Base-by-base conservation (phyloP, 2,329 filamentous ascomycete species). In the Penicillium sp. region DNA sequence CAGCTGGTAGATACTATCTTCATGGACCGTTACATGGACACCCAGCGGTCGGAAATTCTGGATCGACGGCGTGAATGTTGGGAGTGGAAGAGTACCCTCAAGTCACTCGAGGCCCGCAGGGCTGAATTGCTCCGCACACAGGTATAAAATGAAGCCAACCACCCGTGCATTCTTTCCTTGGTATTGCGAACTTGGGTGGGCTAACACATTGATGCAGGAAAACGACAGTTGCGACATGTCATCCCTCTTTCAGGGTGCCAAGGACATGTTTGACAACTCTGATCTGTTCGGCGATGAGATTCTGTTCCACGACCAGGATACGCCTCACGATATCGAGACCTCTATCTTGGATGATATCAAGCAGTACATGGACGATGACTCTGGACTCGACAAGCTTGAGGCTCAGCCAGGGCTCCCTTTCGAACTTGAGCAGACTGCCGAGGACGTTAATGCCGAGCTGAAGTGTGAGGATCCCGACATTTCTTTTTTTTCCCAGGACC, bases 21-120 rank as follows among this genome's bases (percentile, higher is more conserved):
- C 59, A 74, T 98, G 37, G 93, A 97, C 65, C 80, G 90, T 18
- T 98, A 94, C 63, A 84, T 90, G 76, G 78, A 79, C 4, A 71
- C 76, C 1, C 72, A 75, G 4, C 74, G 80, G 27, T 78, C 81
- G 2, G 68, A 76, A 1, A 69, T 88, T 2, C 78, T 86, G 60
- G 69, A 75, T 29, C 74, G 78, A 29, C 81, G 88, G 18, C 76
- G 82, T 45, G 73, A 83, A 45, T 80, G 80, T 30, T 96, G 91
- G 91, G 76, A 78, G 31, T 80, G 85, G 65, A 86, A 87, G 47
- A 75, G 77, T 43, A 72, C 80, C 31, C 66, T 93, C 9, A 74
- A 72, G 20, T 66, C 70, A 18, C 58, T 87, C 3, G 75, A 80
- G 47, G 66, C 60, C 29, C 66, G 70, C 27, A 68, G 66, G 45